These are phyloP conservation scores for Mycena albidolilacea DNA, from an alignment of 768 basidiomycete species.

Conservation along the genomic window DNA sequence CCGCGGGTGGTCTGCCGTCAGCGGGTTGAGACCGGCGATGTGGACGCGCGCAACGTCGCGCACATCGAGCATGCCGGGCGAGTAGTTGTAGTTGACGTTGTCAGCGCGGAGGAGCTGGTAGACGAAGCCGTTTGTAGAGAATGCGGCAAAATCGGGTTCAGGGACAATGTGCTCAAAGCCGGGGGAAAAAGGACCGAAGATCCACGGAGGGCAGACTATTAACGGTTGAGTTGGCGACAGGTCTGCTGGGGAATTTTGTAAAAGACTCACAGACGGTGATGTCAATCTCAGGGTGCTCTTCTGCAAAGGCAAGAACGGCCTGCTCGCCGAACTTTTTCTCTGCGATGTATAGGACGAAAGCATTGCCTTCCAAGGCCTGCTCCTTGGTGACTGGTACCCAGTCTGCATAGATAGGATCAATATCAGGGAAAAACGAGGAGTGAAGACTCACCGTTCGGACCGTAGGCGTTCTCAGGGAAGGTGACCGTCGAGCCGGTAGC, in stretches of 20 bases:
- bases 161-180: slow-evolving; percentile 40
- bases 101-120: slow-evolving; percentile 33
- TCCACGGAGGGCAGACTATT: slow-evolving; percentile 41
- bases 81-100: slow-evolving; percentile 23
- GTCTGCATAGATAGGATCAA: slow-evolving; percentile 14
- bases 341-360: slow-evolving; percentile 22
- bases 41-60: slow-evolving; percentile 41
- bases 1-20: slow-evolving; percentile 22
- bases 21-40: slow-evolving; percentile 35
- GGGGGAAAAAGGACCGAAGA: slow-evolving; percentile 46
- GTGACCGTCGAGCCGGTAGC: slow-evolving; percentile 41
- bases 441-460: slow-evolving; percentile 24
- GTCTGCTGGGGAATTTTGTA: no score
- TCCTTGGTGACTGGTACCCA: slow-evolving; percentile 34
- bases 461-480: slow-evolving; percentile 18
- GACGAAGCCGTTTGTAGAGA: slow-evolving; percentile 36
- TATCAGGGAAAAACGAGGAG: background rate
- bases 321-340: slow-evolving; percentile 37
- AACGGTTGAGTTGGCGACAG: background rate
- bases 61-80: slow-evolving; percentile 36
- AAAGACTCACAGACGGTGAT: slow-evolving; percentile 28
- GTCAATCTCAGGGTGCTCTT: slow-evolving; percentile 39
- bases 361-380: slow-evolving; percentile 29
- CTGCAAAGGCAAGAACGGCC: slow-evolving; percentile 30
- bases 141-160: slow-evolving; percentile 31